Percentiles rank a stretch among this genome's conserved stretches.
Evolutionary conservation across 2,329 filamentous ascomycete species (phyloP).

Genomic region (Pseudocercospora cruenta): DNA sequence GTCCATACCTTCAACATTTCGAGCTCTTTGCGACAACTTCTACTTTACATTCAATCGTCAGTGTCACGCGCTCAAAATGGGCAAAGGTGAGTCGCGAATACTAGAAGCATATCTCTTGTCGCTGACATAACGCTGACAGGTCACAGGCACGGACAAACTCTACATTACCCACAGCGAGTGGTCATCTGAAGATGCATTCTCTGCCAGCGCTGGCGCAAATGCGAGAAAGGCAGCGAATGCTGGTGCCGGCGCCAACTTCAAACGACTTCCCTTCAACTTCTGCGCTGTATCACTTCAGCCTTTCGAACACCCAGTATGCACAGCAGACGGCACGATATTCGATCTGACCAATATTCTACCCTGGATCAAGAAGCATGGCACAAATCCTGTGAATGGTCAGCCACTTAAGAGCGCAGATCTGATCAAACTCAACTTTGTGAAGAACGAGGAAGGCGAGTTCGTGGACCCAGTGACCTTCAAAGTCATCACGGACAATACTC

Average conservation of each 20-base stretch:
- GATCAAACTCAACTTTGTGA: constrained; percentile 87
- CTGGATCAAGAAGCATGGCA: constrained; percentile 92
- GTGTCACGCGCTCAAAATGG: constrained; percentile 15
- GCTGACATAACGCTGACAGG: constrained; percentile 20
- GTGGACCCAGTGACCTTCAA: constrained; percentile 98
- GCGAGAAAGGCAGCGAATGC: constrained; percentile 58
- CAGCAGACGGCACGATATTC: constrained; percentile 82
- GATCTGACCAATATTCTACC: constrained; percentile 91
- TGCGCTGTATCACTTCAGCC: constrained; percentile 95
- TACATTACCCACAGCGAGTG: constrained; percentile 96
- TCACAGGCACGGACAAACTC: constrained; percentile 44
- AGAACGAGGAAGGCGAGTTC: constrained; percentile 88
- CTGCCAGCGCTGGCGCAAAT: constrained; percentile 74
- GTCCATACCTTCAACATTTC: background rate
- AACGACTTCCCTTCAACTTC: constrained; percentile 94
- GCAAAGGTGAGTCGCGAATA: constrained; percentile 25
- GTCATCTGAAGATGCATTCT: constrained; percentile 87
- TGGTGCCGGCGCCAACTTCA: constrained; percentile 69
- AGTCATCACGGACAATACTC: constrained; percentile 96
- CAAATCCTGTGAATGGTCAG: constrained; percentile 84
- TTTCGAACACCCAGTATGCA: constrained; percentile 93
- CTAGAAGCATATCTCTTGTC: no score
- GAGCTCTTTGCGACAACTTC: constrained; percentile 15
- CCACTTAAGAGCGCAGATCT: constrained; percentile 80
- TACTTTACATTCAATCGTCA: background rate